These are phyloP conservation scores for Juglanconis oblonga DNA, from an alignment of 2,329 filamentous ascomycete species.

Conservation along the genomic window DNA sequence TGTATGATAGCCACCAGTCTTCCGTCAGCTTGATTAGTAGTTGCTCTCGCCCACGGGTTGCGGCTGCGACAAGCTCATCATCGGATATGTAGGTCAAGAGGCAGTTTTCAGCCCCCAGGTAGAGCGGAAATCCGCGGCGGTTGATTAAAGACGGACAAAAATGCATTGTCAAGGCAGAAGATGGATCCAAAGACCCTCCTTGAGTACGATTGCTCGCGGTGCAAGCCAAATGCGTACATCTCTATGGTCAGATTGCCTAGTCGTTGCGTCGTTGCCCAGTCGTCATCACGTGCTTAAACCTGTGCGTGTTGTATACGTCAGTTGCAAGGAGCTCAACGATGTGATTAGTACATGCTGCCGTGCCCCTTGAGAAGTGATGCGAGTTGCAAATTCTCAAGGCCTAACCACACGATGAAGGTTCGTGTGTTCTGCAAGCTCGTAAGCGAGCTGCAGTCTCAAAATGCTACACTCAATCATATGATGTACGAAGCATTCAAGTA, in stretches of 20 bases:
- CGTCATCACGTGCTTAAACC: background rate
- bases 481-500: background rate
- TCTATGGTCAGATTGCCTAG: background rate
- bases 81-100: conserved; percentile 1
- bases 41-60: background rate
- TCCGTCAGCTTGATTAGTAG: background rate
- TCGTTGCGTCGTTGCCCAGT: background rate
- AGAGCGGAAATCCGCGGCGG: background rate
- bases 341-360: background rate
- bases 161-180: background rate
- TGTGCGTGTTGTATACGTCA: background rate
- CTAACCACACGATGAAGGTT: conserved; percentile 1
- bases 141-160: background rate
- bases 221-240: background rate
- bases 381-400: background rate
- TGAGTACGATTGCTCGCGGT: background rate
- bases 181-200: background rate
- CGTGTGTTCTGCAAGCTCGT: background rate
- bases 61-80: background rate
- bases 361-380: background rate
- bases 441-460: background rate
- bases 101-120: background rate
- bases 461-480: background rate
- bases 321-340: background rate
- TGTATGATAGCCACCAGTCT: background rate